A percentile compares a stretch with the other conserved stretches of the same genome.
These are phyloP conservation scores for Pyrenopolyporus hunteri DNA, from an alignment of 495 filamentous ascomycete species.

Conservation along the genomic window DNA sequence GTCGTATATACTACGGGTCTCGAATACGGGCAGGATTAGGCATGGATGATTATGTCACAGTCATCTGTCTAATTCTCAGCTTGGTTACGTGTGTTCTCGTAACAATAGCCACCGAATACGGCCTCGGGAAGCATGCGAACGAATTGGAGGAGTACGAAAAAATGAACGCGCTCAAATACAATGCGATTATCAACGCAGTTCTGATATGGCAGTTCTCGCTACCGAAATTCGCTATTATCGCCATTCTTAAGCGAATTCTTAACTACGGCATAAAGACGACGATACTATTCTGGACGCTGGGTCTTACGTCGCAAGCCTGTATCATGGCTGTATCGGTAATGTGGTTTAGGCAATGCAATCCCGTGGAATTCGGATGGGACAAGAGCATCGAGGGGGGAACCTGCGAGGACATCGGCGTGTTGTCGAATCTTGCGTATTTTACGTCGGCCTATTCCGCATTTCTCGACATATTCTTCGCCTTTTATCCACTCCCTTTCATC, in stretches of 20 bases:
- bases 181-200: slow-evolving; percentile 37
- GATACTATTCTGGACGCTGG: slow-evolving; percentile 34
- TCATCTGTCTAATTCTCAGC: slow-evolving; percentile 33
- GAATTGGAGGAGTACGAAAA: slow-evolving; percentile 8
- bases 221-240: slow-evolving; percentile 42
- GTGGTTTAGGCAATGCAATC: slow-evolving; percentile 41
- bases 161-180: slow-evolving; percentile 33
- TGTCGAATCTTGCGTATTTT: slow-evolving; percentile 34
- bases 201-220: slow-evolving; percentile 41
- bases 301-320: slow-evolving; percentile 37
- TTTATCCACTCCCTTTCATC: slow-evolving; percentile 39
- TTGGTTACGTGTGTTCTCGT: slow-evolving; percentile 27
- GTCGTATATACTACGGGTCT: slow-evolving; percentile 22
- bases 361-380: slow-evolving; percentile 36
- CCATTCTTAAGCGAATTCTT: slow-evolving; percentile 40
- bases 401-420: slow-evolving; percentile 23
- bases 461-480: slow-evolving; percentile 42
- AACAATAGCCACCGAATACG: slow-evolving; percentile 27
- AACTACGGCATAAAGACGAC: slow-evolving; percentile 35
- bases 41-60: slow-evolving; percentile 36
- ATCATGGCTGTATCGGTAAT: slow-evolving; percentile 34
- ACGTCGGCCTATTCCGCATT: slow-evolving; percentile 39
- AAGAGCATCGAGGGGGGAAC: slow-evolving; percentile 30
- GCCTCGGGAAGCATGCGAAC: slow-evolving; percentile 32
- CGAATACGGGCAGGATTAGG: slow-evolving; percentile 28